Base-by-base conservation (phyloP, 148 eudicot genomes). In the Camellia granthamiana region DNA sequence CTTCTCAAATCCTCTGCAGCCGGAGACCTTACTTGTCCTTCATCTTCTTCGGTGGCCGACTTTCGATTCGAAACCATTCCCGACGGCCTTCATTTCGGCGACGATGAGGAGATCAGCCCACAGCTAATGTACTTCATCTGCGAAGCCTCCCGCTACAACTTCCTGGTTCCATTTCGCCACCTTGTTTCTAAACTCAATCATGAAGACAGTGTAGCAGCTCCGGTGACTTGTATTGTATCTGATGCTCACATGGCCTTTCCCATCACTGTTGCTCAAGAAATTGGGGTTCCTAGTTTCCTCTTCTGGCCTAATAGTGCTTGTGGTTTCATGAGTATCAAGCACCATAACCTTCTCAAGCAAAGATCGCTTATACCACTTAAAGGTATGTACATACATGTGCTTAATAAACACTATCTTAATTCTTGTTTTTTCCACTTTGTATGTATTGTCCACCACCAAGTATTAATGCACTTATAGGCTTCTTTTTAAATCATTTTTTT, bases 51-150 rank as follows among this genome's bases (percentile, higher is more conserved):
- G 0, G 38, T 30, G 38, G 38, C 91, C 0, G 77, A 82, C 62
- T 89, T 92, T 73, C 84, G 86, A 3, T 90, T 92, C 64, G 85
- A 81, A 81, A 73, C 89, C 9, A 89, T 92, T 14, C 90, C 93
- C 5, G 96, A 89, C 67, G 90, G 92, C 51, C 87, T 90, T 75
- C 85, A 90, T 0, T 84, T 83, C 3, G 79, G 87, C 5, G 83
- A 84, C 0, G 81, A 83, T 7, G 84, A 86, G 51, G 87, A 79
- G 75, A 82, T 88, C 43, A 30, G 1, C 1, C 38, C 38, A 30
- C 38, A 30, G 38, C 38, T 30, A 30, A 30, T 30, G 47, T 19
- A 9, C 75, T 19, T 38, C 6, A 63, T 69, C 3, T 69, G 67
- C 38, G 55, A 58, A 44, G 69, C 66, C n/a, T 44, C 81, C 63